Base-by-base conservation (phyloP, 805 yeast species). In the Ogataea kodamae region DNA sequence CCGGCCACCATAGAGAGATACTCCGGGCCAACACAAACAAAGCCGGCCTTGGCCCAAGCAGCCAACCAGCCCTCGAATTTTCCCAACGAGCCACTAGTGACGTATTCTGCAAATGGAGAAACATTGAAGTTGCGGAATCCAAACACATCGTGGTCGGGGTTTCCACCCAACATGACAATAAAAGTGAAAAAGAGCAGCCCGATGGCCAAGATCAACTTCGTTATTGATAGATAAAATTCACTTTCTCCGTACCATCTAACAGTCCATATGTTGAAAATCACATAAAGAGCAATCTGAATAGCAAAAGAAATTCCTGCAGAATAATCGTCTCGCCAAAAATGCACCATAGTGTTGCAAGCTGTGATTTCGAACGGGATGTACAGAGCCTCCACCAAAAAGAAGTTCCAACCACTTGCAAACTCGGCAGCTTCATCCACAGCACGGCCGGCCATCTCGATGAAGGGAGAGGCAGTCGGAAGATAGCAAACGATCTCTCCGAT, bases 111-210 rank as follows among this genome's bases (percentile, higher is more conserved):
- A 41, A 67, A 53, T 1, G 66, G 65, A 6, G 71, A 70, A 30
- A 50, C 55, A 22, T 52, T 54, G 70, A 67, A 69, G 45, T 67
- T 57, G 22, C 50, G 30, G 55, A 72, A 72, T 1, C 78, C 78
- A 48, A 65, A 72, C 4, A 64, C 72, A 42, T 71, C 73, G 27
- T 64, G 66, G 22, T 59, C 47, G 2, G 78, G 78, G 45, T 72
- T 72, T 27, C 78, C 78, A 12, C 78, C 78, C 33, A 70, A 72
- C 78, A 72, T 72, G 25, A 72, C 66, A 37, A 72, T 51, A 45
- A 72, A 68, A 5, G 76, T 70, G 54, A 70, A 72, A 27, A 71
- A 43, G 33, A 72, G 54, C 25, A 72, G 59, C 2, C 75, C 77
- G 9, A 68, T 52, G 20, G 74, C 70, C 35, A 72, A 52, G 13